Conservation (phyloP, 805 yeast genomes). For the Ogataea parapolymorpha region DNA sequence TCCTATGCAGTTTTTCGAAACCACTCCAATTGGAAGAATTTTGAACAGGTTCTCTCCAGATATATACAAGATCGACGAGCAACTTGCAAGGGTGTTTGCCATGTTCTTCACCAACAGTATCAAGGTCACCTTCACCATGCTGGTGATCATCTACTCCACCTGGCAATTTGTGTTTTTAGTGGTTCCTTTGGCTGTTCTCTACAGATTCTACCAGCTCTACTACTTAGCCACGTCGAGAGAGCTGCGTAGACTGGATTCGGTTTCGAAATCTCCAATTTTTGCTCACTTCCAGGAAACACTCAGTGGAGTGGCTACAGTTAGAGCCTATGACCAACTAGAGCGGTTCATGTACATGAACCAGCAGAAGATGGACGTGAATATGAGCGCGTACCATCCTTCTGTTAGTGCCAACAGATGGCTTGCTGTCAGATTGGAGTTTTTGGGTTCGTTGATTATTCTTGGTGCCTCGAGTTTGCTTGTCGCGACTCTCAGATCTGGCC, state of each 20-base stretch:
- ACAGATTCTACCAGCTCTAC: constrained; percentile 71
- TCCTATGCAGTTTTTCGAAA: constrained; percentile 94
- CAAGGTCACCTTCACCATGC: constrained; percentile 69
- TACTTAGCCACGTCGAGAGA: constrained; percentile 78
- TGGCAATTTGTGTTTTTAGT: constrained; percentile 79
- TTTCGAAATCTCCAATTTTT: constrained; percentile 74
- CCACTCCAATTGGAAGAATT: constrained; percentile 92
- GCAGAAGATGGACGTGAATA: constrained; percentile 74
- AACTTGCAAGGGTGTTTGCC: constrained; percentile 64
- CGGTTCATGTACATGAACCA: constrained; percentile 66
- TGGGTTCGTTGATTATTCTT: constrained; percentile 86
- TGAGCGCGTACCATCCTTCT: constrained; percentile 90
- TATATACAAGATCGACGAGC: constrained; percentile 83
- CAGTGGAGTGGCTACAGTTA: constrained; percentile 69
- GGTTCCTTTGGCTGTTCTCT: constrained; percentile 63
- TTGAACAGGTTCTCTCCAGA: constrained; percentile 90
- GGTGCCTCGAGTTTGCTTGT: constrained; percentile 84
- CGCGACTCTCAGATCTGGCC: constrained; percentile 61
- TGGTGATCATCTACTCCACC: constrained; percentile 80
- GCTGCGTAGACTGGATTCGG: constrained; percentile 76
- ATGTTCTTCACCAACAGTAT: constrained; percentile 60
- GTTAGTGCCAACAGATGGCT: constrained; percentile 96
- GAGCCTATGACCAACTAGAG: constrained; percentile 66
- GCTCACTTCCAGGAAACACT: constrained; percentile 84
- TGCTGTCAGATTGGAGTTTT: constrained; percentile 87